phyloP scores from a whole-genome alignment of 1,284 basidiomycete genomes.

The Trametes pubescens region DNA sequence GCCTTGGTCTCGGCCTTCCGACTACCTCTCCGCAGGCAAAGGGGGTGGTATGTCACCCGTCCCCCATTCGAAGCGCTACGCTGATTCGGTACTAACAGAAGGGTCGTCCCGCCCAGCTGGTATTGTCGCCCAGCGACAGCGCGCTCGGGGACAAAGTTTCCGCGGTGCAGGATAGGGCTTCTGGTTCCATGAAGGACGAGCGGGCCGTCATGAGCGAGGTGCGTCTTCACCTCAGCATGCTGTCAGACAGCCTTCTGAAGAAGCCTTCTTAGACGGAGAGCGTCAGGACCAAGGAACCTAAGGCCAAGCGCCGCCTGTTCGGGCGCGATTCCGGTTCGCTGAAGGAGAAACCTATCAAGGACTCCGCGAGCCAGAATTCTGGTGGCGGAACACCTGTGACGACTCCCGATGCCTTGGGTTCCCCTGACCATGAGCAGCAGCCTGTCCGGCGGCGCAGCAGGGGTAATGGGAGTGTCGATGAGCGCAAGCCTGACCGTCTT shows the following conservation, averaged over 20 bases:
- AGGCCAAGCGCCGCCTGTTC: slow-evolving; percentile 58
- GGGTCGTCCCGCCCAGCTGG: slow-evolving; percentile 53
- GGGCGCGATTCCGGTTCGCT: slow-evolving; percentile 53
- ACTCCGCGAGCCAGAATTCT: slow-evolving; percentile 47
- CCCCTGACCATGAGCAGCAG: slow-evolving; percentile 35
- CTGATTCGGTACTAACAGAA: slow-evolving; percentile 38
- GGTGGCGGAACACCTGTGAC: slow-evolving; percentile 28
- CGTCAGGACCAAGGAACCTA: slow-evolving; percentile 43
- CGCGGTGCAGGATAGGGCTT: slow-evolving; percentile 33
- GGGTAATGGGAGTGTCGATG: slow-evolving; percentile 60
- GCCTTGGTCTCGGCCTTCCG: slow-evolving; percentile 36
- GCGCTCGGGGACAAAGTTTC: slow-evolving; percentile 53
- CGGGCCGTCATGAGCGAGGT: slow-evolving; percentile 74
- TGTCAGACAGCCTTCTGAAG: slow-evolving; percentile 5
- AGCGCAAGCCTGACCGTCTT: slow-evolving; percentile 64
- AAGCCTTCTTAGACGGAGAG: slow-evolving; percentile 47
- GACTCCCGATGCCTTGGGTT: slow-evolving; percentile 33
- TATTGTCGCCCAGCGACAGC: slow-evolving; percentile 67
- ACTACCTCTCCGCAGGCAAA: slow-evolving; percentile 21
- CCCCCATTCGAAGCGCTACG: slow-evolving; percentile 12
- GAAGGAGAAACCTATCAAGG: slow-evolving; percentile 44
- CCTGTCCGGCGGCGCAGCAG: slow-evolving; percentile 53
- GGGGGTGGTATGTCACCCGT: slow-evolving; percentile 23
- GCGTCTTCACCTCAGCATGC: slow-evolving; percentile 36
- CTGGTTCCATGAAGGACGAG: slow-evolving; percentile 56